Evolutionary conservation across 2,329 filamentous ascomycete genomes (phyloP).

Genomic region (Teratosphaeria gauchensis): DNA sequence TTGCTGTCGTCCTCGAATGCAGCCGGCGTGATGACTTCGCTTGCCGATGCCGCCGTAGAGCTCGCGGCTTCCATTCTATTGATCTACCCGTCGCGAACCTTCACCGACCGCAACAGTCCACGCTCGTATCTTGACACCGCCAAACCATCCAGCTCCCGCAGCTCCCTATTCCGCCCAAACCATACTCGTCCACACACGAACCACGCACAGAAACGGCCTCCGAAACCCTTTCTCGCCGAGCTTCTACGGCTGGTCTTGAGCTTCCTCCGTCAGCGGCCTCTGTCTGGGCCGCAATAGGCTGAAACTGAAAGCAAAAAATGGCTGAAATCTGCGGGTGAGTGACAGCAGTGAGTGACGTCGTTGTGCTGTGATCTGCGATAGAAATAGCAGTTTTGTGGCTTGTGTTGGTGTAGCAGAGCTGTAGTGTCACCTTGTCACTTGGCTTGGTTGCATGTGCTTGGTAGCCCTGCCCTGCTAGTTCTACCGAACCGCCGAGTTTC

Average conservation of each 20-base stretch:
- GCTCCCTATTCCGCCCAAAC: background rate
- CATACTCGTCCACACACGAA: background rate
- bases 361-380: background rate
- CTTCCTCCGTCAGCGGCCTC: background rate
- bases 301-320: background rate
- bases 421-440: background rate
- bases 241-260: background rate
- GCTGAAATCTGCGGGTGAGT: background rate
- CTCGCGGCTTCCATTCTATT: background rate
- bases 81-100: background rate
- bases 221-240: background rate
- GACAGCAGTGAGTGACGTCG: background rate
- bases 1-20: slow-evolving; percentile 18
- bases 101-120: background rate
- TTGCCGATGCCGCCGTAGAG: background rate
- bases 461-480: background rate
- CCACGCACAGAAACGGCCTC: background rate
- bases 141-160: background rate
- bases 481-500: background rate
- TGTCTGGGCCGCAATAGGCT: background rate
- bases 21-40: slow-evolving; percentile 6
- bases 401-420: background rate
- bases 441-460: background rate
- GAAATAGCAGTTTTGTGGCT: background rate
- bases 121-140: background rate